Evolutionary conservation across 805 yeast genomes (phyloP), one percentile per base, ranked within the genome.

Genomic region (Candida tammaniensis): DNA sequence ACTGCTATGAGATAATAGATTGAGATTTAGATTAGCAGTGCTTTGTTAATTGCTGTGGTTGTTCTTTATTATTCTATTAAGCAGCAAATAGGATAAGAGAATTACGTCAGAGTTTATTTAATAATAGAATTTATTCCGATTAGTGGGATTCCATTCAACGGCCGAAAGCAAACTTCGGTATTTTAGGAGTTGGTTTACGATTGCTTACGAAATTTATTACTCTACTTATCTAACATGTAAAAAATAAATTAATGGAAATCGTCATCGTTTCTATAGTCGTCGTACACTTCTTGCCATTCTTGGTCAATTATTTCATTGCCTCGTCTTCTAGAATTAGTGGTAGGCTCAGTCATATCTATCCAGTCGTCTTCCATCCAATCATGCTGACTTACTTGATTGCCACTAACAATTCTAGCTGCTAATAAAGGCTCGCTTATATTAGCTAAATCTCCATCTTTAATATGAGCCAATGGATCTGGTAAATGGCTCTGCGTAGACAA

Each of bases 401-500:
- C 72, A 39, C 68, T 62, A 15, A 65, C 47, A 5, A 65, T 49
- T 36, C 59, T 52, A 3, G 73, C 73, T 3, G 72, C 70, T 27
- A 53, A 50, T 7, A 67, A 47, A 3, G 71, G 62, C 26, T 52
- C 61, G 13, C 36, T 41, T 23, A 64, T 43, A 9, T 48, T 58
- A 9, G 42, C 48, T 7, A 67, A 46, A n/a, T 48, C 57, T 2
- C 72, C 72, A 33, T 67, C 70, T 26, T 49, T 50, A 15, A 67
- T 56, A 39, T 67, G 73, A 4, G 70, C 68, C 30, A 67, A 48
- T 1, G 73, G 73, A 33, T 67, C 73, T 1, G 73, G 72, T 17
- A 37, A 31, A 21, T 31, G n/a, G 15, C 21, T 26, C 15, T 30
- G 32, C 14, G 21, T 19, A 3, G 32, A 21, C 16, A 30, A 30